Conservation (phyloP, 2,329 filamentous ascomycete species). For the Xylariaceae sp. region DNA sequence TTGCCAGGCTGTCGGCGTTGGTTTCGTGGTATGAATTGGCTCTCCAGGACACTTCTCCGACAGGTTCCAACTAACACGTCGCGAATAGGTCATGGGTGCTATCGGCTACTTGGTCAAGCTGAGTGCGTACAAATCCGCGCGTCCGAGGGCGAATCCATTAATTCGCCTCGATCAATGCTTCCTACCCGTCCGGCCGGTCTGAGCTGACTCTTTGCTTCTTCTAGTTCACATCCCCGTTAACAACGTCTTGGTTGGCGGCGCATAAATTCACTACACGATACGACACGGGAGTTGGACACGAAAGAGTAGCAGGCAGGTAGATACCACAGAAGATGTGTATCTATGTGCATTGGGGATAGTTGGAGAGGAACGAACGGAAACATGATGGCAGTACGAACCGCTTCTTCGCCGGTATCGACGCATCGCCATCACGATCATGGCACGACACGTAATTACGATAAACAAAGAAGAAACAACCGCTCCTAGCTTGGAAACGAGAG, state of each 20-base stretch:
- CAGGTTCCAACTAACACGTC: conserved; percentile 1
- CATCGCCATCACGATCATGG: background rate
- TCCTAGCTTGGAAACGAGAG: background rate
- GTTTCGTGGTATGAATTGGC: conserved; percentile 52
- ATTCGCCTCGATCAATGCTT: no score
- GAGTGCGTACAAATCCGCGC: conserved; percentile 40
- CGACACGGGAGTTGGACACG: background rate
- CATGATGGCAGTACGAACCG: background rate
- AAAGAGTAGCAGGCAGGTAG: background rate
- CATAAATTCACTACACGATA: conserved; percentile 36
- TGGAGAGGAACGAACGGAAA: conserved; percentile 4
- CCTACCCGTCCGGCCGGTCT: background rate
- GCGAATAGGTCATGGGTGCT: conserved; percentile 33
- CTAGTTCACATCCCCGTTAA: conserved; percentile 65
- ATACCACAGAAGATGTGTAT: background rate
- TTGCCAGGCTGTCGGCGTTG: conserved; percentile 58
- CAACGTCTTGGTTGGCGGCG: conserved; percentile 63
- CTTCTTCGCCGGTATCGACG: background rate
- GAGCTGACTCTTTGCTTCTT: background rate
- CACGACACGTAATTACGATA: conserved; percentile 10
- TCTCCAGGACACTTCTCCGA: background rate
- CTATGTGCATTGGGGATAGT: background rate
- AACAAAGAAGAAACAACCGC: background rate
- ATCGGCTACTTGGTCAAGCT: conserved; percentile 68
- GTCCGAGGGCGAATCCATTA: no score